phyloP scores from a whole-genome alignment of 2,329 filamentous ascomycete genomes.

The Rhynchosporium graminicola region DNA sequence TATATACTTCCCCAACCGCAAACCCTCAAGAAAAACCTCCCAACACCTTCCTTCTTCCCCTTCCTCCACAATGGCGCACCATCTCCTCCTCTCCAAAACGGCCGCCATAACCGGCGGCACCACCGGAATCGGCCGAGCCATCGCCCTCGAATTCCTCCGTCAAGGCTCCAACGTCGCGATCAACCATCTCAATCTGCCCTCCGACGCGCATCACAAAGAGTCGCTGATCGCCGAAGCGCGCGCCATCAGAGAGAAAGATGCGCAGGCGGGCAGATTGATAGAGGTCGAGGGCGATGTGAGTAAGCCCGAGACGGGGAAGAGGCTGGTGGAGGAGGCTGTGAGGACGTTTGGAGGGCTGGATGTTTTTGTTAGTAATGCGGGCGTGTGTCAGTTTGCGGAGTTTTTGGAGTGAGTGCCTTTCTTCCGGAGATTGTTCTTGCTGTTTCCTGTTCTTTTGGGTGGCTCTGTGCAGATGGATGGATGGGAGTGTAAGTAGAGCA shows the following conservation, averaged over 20 bases:
- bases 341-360: slow-evolving; percentile 63
- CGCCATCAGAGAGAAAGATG: slow-evolving; percentile 46
- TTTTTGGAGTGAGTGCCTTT: slow-evolving; percentile 64
- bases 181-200: slow-evolving; percentile 69
- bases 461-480: not conserved
- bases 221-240: slow-evolving; percentile 55
- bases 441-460: not conserved
- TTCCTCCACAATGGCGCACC: slow-evolving; percentile 28
- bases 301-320: slow-evolving; percentile 67
- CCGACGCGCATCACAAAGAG: slow-evolving; percentile 53
- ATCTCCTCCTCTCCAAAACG: slow-evolving; percentile 70
- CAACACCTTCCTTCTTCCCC: not conserved
- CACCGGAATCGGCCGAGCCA: slow-evolving; percentile 84
- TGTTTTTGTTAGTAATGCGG: slow-evolving; percentile 86
- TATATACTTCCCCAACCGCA: not conserved
- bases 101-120: slow-evolving; percentile 86
- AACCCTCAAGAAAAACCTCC: not conserved
- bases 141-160: slow-evolving; percentile 74
- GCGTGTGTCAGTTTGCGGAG: slow-evolving; percentile 84
- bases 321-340: slow-evolving; percentile 68
- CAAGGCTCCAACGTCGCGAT: slow-evolving; percentile 79
- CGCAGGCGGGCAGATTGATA: slow-evolving; percentile 56
- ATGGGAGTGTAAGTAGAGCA: not conserved
- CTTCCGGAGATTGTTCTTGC: not conserved
- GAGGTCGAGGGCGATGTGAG: slow-evolving; percentile 77